These are phyloP conservation scores for Neltuma alba DNA, from an alignment of 306 rosid genomes.

Conservation along the genomic window DNA sequence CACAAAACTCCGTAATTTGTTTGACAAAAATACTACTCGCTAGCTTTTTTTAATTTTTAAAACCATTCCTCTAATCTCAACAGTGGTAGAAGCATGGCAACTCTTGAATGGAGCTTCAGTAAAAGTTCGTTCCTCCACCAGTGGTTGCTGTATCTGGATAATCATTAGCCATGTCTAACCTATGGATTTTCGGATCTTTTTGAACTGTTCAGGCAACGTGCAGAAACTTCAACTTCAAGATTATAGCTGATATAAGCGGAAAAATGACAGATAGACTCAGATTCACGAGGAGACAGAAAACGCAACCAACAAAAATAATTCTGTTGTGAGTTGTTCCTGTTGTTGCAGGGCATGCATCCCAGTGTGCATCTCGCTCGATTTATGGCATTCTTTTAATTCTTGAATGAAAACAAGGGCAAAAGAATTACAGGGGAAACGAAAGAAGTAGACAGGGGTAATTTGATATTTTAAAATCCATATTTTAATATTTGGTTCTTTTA, in stretches of 20 bases:
- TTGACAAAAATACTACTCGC: not conserved
- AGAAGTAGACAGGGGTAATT: too few species aligned
- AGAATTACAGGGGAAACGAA: too few species aligned
- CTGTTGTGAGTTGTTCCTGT: not conserved
- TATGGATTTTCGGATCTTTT: constrained; percentile 25
- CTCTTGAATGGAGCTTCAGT: constrained; percentile 62
- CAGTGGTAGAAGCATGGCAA: constrained; percentile 95
- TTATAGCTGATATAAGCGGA: constrained; percentile 18
- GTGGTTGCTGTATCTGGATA: constrained; percentile 46
- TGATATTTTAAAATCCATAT: too few species aligned
- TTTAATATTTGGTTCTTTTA: too few species aligned
- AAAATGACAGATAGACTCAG: not conserved
- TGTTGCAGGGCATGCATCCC: too few species aligned
- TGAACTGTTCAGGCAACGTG: constrained; percentile 19
- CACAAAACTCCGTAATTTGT: not conserved
- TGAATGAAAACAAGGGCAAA: too few species aligned
- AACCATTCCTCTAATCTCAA: constrained; percentile 59
- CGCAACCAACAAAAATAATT: not conserved
- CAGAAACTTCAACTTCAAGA: constrained; percentile 41
- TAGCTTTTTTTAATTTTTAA: not conserved
- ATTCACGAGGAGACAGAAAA: not conserved
- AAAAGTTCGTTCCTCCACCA: constrained; percentile 67
- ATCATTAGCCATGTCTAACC: constrained; percentile 41
- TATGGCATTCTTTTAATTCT: too few species aligned
- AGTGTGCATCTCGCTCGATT: too few species aligned